Conservation (phyloP, 805 yeast genomes). For the Barnettozyma vustinii region DNA sequence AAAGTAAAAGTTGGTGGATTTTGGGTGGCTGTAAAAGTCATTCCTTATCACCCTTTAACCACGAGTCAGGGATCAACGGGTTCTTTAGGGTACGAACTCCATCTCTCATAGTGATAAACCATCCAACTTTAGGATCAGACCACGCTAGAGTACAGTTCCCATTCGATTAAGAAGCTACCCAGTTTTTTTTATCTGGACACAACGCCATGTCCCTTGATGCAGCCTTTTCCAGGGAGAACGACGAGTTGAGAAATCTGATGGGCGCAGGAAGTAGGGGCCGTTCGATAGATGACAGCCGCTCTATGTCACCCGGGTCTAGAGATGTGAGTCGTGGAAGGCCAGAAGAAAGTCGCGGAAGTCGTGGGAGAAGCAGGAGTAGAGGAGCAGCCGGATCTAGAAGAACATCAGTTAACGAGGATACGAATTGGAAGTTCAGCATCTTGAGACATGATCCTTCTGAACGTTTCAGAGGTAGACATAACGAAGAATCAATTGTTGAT, state of each 20-base stretch:
- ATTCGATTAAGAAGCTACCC: not conserved
- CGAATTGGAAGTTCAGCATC: conserved; percentile 50
- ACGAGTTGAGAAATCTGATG: conserved; percentile 7
- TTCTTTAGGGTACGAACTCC: too few relatives aligned
- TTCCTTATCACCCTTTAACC: not conserved
- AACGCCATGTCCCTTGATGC: conserved; percentile 13
- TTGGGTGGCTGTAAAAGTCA: not conserved
- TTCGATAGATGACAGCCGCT: conserved; percentile 1
- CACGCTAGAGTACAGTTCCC: not conserved
- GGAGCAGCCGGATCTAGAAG: conserved; percentile 19
- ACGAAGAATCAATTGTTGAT: conserved; percentile 13
- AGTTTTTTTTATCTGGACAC: not conserved
- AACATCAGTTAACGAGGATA: conserved; percentile 21
- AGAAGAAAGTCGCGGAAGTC: conserved; percentile 12
- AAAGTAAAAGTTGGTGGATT: not conserved
- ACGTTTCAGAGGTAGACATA: conserved; percentile 35
- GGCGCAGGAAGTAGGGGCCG: conserved; percentile 15
- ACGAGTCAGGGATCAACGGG: not conserved
- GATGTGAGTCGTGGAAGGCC: conserved; percentile 14
- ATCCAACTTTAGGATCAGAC: not conserved
- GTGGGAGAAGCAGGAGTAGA: conserved; percentile 18
- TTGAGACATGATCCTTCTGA: conserved; percentile 72
- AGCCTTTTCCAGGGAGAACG: conserved; percentile 12
- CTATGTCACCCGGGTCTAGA: conserved; percentile 8
- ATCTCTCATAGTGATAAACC: not conserved